phyloP scores from a whole-genome alignment of 257 asterid genomes.

The Paraleonurus japonicus region DNA sequence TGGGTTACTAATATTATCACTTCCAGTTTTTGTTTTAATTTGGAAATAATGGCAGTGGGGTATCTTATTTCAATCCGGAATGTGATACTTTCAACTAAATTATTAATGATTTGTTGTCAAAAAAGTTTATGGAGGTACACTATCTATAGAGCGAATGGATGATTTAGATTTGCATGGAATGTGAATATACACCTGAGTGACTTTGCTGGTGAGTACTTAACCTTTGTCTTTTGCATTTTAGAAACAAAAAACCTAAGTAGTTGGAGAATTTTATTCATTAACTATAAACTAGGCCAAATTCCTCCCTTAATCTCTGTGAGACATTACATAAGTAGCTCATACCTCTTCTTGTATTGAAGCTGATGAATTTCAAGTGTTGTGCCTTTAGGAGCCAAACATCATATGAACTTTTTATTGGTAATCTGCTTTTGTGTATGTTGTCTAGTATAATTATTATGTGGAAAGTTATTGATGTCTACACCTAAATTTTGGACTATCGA shows the following conservation, averaged over 20 bases:
- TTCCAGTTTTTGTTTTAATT: too few relatives aligned
- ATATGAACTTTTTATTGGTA: background rate
- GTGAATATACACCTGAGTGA: background rate
- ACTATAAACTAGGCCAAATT: background rate
- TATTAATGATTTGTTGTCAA: background rate
- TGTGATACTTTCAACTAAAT: too few relatives aligned
- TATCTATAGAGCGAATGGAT: background rate
- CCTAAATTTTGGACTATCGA: background rate
- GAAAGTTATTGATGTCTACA: background rate
- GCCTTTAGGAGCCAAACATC: background rate
- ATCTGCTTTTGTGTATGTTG: background rate
- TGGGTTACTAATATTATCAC: too few relatives aligned
- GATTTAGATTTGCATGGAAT: background rate
- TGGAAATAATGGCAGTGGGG: background rate
- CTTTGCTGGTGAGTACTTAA: background rate
- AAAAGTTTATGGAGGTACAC: background rate
- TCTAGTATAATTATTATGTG: background rate
- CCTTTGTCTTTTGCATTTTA: background rate
- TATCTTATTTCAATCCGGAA: background rate
- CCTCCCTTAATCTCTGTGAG: background rate
- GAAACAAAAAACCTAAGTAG: background rate
- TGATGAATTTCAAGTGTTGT: constrained; percentile 3
- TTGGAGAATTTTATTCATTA: background rate
- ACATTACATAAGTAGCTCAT: background rate
- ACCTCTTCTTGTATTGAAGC: background rate